Evolutionary conservation across 2,329 filamentous ascomycete species (phyloP), one percentile per base, ranked within the genome.

Genomic region (Aulographum hederae): DNA sequence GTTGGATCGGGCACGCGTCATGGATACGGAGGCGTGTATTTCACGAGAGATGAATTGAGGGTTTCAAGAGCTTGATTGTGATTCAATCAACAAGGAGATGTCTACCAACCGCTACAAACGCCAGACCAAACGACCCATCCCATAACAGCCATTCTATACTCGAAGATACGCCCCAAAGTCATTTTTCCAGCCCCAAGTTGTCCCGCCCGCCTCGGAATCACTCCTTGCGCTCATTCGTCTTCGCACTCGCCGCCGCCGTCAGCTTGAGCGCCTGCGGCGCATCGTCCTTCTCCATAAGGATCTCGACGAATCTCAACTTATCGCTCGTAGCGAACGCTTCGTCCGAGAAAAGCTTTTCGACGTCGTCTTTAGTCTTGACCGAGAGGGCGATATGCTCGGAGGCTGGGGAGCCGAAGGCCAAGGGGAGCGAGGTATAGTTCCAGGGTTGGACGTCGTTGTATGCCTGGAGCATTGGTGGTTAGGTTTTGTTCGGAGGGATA

Each of bases 401-500:
- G 5, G 65, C 56, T 12, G 56, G 46, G 1, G 67, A 76, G 27
- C 78, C 77, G 46, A 89, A 82, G 1, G 70, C 68, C 3, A 61
- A 60, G 2, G 78, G 66, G 0, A 84, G 53, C 14, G 72, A 69
- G 48, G 69, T 71, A 60, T 75, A 78, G 31, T 75, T 63, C 84
- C 84, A 92, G 8, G 60, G 52, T 36, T 68, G 63, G 34, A 92
- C 73, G 46, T 92, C 79, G 47, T 93, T 92, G 60, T 92, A 92
- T 17, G 48, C 50, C 19, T 69, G 78, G 6, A 84, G 61, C 71
- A 77, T 77, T n/a, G n/a, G 32, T n/a, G n/a, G n/a, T n/a, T n/a
- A n/a, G n/a, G n/a, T n/a, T n/a, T n/a, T n/a, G n/a, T n/a, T n/a
- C n/a, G n/a, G n/a, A n/a, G n/a, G n/a, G n/a, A n/a, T n/a, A n/a